phyloP scores from a whole-genome alignment of 495 filamentous ascomycete species.

The Xylona heveae region DNA sequence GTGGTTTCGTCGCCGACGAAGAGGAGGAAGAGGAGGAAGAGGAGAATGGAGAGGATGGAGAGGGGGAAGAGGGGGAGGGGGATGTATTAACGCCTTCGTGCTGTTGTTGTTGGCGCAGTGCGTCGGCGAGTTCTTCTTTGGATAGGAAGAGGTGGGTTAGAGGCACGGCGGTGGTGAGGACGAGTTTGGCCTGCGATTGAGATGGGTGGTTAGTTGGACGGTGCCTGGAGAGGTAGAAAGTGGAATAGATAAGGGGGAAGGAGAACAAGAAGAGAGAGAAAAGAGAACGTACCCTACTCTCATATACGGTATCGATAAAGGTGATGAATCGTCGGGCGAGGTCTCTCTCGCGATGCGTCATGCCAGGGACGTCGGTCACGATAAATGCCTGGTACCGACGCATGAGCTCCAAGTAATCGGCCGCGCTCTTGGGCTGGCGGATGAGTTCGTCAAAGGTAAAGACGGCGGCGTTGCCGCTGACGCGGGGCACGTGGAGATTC shows the following conservation, averaged over 20 bases:
- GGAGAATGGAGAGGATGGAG: too few relatives aligned
- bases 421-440: slow-evolving; percentile 66
- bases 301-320: slow-evolving; percentile 91
- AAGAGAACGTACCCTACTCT: slow-evolving; percentile 30
- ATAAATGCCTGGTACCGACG: slow-evolving; percentile 81
- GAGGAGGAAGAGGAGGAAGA: too few relatives aligned
- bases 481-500: slow-evolving; percentile 65
- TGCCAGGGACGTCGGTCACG: slow-evolving; percentile 74
- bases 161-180: slow-evolving; percentile 73
- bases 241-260: neutral
- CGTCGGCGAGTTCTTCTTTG: slow-evolving; percentile 44
- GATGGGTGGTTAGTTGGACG: neutral
- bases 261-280: neutral
- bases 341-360: slow-evolving; percentile 74
- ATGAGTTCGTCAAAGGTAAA: slow-evolving; percentile 87
- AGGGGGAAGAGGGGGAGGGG: too few relatives aligned
- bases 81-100: too few relatives aligned
- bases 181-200: slow-evolving; percentile 60
- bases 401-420: slow-evolving; percentile 88
- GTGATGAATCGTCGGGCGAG: slow-evolving; percentile 87
- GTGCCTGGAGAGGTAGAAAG: too few relatives aligned
- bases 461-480: slow-evolving; percentile 69
- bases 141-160: slow-evolving; percentile 75
- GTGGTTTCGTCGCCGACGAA: neutral
- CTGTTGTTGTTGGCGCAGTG: too few relatives aligned